A percentile compares a stretch with the other conserved stretches of the same genome.
Conservation (phyloP, 768 basidiomycete species). For the Pisolithus marmoratus region DNA sequence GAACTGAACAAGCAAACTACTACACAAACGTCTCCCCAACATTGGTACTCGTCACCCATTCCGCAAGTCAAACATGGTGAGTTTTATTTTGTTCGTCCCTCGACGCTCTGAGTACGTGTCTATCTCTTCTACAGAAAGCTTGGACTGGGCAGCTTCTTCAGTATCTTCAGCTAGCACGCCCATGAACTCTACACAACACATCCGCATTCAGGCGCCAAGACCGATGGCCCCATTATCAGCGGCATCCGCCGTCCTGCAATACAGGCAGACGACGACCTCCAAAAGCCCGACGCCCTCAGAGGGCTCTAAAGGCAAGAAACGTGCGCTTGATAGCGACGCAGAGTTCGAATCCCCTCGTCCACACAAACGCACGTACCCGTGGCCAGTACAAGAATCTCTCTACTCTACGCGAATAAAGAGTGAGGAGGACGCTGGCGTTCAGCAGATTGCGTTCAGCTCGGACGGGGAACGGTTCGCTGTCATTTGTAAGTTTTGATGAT, state of each 20-base stretch:
- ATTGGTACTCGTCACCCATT: slow-evolving; percentile 10
- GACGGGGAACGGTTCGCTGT: slow-evolving; percentile 54
- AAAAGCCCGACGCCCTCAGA: slow-evolving; percentile 22
- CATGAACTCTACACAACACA: slow-evolving; percentile 8
- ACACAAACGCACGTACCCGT: slow-evolving; percentile 33
- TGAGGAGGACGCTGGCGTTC: slow-evolving; percentile 42
- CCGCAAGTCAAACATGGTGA: slow-evolving; percentile 27
- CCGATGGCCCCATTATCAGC: slow-evolving; percentile 23
- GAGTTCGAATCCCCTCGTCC: slow-evolving; percentile 26
- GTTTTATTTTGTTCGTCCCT: slow-evolving; percentile 1
- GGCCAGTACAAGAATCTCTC: slow-evolving; percentile 43
- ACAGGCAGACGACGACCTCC: slow-evolving; percentile 14
- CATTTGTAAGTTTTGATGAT: slow-evolving; percentile 40
- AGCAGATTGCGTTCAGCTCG: slow-evolving; percentile 43
- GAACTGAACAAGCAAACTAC: slow-evolving; percentile 9
- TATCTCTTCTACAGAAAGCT: slow-evolving; percentile 10
- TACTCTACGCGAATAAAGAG: slow-evolving; percentile 37
- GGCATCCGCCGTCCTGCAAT: slow-evolving; percentile 30
- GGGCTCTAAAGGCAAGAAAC: slow-evolving; percentile 33
- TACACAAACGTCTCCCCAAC: slow-evolving; percentile 1
- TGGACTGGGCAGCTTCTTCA: slow-evolving; percentile 20
- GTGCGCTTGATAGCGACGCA: slow-evolving; percentile 25
- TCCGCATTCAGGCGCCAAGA: slow-evolving; percentile 26
- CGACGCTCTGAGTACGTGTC: neutral
- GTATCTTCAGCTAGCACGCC: slow-evolving; percentile 13